Percentiles rank a stretch among this genome's conserved stretches.
Conservation (phyloP, 345 rosid genomes). For the rapeseed (Brassica napus) region DNA sequence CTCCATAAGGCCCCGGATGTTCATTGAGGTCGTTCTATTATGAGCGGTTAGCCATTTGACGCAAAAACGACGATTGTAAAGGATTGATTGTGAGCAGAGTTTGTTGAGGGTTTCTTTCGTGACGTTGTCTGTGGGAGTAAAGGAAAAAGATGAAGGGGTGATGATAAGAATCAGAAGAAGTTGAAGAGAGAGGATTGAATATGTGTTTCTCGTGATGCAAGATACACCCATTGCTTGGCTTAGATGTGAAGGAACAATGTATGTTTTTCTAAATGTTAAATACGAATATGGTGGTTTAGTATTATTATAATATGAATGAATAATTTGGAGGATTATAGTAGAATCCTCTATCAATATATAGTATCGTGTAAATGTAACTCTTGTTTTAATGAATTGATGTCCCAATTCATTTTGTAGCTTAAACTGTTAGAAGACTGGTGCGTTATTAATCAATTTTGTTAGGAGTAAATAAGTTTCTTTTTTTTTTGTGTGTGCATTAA, state of each 20-base stretch:
- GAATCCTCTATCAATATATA: not conserved
- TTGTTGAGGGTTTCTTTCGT: constrained; percentile 20
- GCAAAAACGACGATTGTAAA: constrained; percentile 1
- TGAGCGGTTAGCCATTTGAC: constrained; percentile 13
- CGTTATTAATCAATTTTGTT: not conserved
- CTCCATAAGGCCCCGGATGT: constrained; percentile 3
- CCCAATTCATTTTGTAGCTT: not conserved
- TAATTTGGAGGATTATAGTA: not conserved
- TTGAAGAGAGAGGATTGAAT: not conserved
- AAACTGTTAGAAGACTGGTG: constrained; percentile 8
- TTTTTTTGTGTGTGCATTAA: not conserved
- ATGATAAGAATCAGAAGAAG: constrained; percentile 17
- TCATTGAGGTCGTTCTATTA: not conserved
- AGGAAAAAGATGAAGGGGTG: constrained; percentile 13
- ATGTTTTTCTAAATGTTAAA: not conserved
- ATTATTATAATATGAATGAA: not conserved
- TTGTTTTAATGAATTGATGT: not conserved
- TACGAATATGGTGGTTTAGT: not conserved
- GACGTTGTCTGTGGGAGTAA: constrained; percentile 21
- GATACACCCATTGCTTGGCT: constrained; percentile 15
- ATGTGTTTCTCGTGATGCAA: constrained; percentile 22
- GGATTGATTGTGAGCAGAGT: not conserved
- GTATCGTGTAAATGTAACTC: constrained; percentile 1
- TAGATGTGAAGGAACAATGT: not conserved
- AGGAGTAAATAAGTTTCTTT: not conserved